Percentiles rank a stretch among this genome's conserved stretches.
Evolutionary conservation across 352 stramenopile genomes (phyloP).

Genomic region (Pythium graminicola): DNA sequence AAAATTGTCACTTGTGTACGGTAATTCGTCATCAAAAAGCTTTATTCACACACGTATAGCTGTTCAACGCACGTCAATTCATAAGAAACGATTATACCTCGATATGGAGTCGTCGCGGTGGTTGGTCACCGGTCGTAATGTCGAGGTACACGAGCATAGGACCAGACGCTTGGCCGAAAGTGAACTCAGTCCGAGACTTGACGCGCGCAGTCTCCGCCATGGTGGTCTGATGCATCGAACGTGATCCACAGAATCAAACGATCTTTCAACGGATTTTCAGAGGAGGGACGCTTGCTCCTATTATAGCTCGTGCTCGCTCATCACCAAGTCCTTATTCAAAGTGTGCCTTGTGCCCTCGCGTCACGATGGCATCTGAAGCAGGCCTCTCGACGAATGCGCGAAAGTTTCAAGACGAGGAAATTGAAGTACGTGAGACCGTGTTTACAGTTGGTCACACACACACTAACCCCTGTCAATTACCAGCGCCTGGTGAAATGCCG

Average conservation of each 20-base stretch:
- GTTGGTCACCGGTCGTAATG: slow-evolving; percentile 42
- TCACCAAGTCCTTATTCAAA: slow-evolving; percentile 9
- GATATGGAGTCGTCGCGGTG: slow-evolving; percentile 52
- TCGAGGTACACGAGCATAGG: slow-evolving; percentile 62
- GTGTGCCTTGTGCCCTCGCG: slow-evolving; percentile 9
- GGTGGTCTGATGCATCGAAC: not conserved
- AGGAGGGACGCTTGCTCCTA: slow-evolving; percentile 1
- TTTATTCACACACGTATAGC: slow-evolving; percentile 5
- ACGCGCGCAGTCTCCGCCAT: slow-evolving; percentile 46
- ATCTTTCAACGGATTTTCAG: not conserved
- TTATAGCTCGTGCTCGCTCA: too few relatives aligned
- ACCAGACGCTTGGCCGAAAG: slow-evolving; percentile 26
- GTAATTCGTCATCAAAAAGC: slow-evolving; percentile 72
- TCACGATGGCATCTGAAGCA: slow-evolving; percentile 10
- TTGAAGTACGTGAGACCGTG: slow-evolving; percentile 31
- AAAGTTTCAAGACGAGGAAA: slow-evolving; percentile 54
- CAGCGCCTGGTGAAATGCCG: slow-evolving; percentile 74
- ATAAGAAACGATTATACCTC: slow-evolving; percentile 29
- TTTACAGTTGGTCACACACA: not conserved
- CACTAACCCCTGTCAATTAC: not conserved
- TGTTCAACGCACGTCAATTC: not conserved
- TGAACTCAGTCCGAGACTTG: slow-evolving; percentile 46
- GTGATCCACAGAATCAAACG: not conserved
- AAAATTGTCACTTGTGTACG: slow-evolving; percentile 60
- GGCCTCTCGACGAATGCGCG: slow-evolving; percentile 39